Conservation (phyloP, 169 alveolate species). For the Eimeria acervulina region DNA sequence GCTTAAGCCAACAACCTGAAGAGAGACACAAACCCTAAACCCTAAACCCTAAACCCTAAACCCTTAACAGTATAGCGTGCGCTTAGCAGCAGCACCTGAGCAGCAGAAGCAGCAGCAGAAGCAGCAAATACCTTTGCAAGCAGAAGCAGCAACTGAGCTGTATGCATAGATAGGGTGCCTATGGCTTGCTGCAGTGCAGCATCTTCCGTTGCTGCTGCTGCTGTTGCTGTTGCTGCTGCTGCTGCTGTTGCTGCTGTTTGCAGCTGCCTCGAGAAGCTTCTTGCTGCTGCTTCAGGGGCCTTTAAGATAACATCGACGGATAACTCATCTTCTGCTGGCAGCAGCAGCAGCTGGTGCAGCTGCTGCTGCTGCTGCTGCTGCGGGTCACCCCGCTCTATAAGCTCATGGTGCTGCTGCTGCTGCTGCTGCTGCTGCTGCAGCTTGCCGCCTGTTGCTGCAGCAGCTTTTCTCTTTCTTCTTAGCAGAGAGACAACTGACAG, state of each 20-base stretch:
- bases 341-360: slow-evolving; percentile 32
- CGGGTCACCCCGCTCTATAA: neutral
- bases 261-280: neutral
- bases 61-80: neutral
- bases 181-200: neutral
- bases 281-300: slow-evolving; percentile 36
- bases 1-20: neutral
- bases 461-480: neutral
- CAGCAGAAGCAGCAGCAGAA: neutral
- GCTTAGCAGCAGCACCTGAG: neutral
- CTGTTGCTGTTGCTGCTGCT: neutral
- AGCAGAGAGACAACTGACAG: neutral
- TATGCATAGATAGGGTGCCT: neutral
- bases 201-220: neutral
- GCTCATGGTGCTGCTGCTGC: slow-evolving; percentile 20
- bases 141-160: neutral
- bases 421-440: neutral
- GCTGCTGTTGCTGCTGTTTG: neutral
- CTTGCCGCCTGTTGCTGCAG: neutral
- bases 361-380: neutral
- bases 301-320: neutral
- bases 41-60: slow-evolving; percentile 4
- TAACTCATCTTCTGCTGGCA: slow-evolving; percentile 1
- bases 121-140: slow-evolving; percentile 4
- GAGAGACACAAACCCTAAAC: neutral